Conservation (phyloP, 306 rosid genomes). For the Elaeagnus macrophylla region DNA sequence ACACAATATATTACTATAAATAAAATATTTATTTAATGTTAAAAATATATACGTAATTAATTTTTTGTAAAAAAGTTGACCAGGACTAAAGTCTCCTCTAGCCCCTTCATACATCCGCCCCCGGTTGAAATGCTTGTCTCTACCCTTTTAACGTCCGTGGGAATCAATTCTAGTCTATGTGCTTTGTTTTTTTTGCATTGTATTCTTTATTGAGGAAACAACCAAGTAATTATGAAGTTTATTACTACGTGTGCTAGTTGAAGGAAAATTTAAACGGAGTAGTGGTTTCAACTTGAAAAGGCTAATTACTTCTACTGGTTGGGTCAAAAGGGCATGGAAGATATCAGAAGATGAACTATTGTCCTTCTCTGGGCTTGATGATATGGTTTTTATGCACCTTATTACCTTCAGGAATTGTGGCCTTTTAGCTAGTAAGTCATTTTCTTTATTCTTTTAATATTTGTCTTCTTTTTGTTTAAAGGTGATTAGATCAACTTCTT, state of each 20-base stretch:
- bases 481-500: too few species aligned
- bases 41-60: too few species aligned
- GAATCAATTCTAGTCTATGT: constrained; percentile 68
- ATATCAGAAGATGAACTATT: constrained; percentile 79
- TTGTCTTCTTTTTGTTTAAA: not conserved
- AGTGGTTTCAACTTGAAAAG: constrained; percentile 60
- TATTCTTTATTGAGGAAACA: constrained; percentile 76
- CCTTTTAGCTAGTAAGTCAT: constrained; percentile 8
- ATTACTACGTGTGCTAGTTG: constrained; percentile 55
- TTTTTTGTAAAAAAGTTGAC: too few species aligned
- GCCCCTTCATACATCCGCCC: too few species aligned
- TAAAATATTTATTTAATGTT: too few species aligned
- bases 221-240: constrained; percentile 65
- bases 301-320: constrained; percentile 67
- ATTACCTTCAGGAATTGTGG: constrained; percentile 58
- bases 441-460: not conserved
- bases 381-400: constrained; percentile 64
- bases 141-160: constrained; percentile 79
- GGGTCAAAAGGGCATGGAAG: constrained; percentile 67
- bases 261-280: constrained; percentile 46
- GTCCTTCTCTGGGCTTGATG: constrained; percentile 61
- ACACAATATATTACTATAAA: too few species aligned
- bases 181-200: constrained; percentile 55
- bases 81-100: too few species aligned
- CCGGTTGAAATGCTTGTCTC: constrained; percentile 83